Evolutionary conservation across 306 rosid genomes (phyloP).

Genomic region (Casuarina cunninghamiana): DNA sequence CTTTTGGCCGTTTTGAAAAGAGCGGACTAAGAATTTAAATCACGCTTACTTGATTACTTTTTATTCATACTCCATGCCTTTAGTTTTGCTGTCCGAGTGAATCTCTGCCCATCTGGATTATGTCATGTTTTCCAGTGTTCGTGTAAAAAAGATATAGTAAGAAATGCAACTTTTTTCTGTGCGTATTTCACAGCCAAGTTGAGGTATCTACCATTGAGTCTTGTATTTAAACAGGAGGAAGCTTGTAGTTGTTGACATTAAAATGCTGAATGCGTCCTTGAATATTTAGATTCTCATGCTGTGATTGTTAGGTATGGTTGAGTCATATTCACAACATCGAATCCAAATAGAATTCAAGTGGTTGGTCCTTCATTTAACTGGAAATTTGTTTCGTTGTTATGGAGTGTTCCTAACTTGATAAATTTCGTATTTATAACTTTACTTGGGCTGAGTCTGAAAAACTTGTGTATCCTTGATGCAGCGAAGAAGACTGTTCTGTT

Average conservation of each 20-base stretch:
- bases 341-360: not conserved
- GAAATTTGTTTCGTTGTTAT: not conserved
- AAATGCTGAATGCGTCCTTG: not conserved
- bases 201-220: not conserved
- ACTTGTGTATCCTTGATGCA: constrained; percentile 35
- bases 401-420: not conserved
- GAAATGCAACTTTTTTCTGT: too few species aligned
- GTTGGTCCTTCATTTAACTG: not conserved
- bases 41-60: too few species aligned
- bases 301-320: too few species aligned
- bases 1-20: too few species aligned
- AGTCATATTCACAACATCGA: not conserved
- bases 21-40: too few species aligned
- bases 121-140: not conserved
- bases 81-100: not conserved
- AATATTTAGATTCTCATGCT: too few species aligned
- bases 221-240: not conserved
- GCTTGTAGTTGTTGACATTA: not conserved
- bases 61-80: too few species aligned
- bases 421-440: not conserved
- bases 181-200: not conserved
- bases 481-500: constrained; percentile 62
- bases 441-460: constrained; percentile 19
- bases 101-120: not conserved
- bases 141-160: too few species aligned